Base-by-base conservation (phyloP, 768 basidiomycete genomes). In the Suillus sp. region DNA sequence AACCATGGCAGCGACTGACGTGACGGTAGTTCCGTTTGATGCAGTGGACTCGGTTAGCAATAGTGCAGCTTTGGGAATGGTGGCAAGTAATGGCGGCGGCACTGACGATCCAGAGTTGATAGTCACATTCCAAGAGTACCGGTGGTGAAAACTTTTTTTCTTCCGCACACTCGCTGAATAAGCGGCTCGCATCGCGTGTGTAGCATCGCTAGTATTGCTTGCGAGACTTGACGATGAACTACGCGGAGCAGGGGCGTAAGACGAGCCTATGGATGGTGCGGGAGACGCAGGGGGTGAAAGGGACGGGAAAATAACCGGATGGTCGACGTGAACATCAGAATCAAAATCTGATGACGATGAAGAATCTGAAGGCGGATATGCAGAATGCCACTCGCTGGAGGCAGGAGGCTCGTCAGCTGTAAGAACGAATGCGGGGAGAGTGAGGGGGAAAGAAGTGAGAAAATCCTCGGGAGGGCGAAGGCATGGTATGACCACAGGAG, bases 391-490 rank as follows among this genome's bases (percentile, higher is more conserved):
- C 30, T 74, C 71, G 34, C 63, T 61, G 37, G 64, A 14, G 40
- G 69, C 27, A 42, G 63, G 69, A 45, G 68, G 66, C n/a, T 72
- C 69, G 32, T 75, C 70, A 69, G 72, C 64, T 62, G 66, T 60
- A 58, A 70, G 66, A 80, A 74, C 60, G 77, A 74, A 58, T 68
- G 78, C 70, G 20, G 86, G 86, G 16, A 90, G 75, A 57, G 87
- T 78, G 64, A 90, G 76, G 59, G 86, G 81, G 71, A 89, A 82
- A 1, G 86, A 82, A 57, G 80, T 80, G 43, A 82, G 77, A 70
- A 82, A 85, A 54, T 84, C 80, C 53, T 78, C 75, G 1, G 78
- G 75, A 10, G 74, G 71, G 55, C 76, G 75, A 10, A 68, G 74
- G 62, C 72, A 74, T 58, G 71, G 71, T 62, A 62, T 66, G 20